Evolutionary conservation across 345 rosid species (phyloP), one percentile per base, ranked within the genome.

Genomic region (Heritiera fomes): DNA sequence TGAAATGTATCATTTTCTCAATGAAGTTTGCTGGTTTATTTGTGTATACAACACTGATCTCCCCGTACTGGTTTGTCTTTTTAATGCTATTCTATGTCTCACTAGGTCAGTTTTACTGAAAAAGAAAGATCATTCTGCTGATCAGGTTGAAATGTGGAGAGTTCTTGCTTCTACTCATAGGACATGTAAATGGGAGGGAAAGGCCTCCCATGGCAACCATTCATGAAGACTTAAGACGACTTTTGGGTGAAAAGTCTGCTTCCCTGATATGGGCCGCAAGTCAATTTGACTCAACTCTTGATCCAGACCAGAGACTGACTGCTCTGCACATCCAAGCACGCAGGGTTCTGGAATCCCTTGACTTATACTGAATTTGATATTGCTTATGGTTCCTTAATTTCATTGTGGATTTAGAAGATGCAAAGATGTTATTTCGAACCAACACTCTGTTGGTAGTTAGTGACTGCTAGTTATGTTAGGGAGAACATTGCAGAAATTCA

Each of bases 221-320:
- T 79, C 92, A 96, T 49, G 97, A 96, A 78, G 98, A 96, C 68
- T 64, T 96, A 59, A 90, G 90, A 80, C 95, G 89, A 40, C 93
- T 94, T 81, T 85, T 96, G 8, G 98, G 99, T 83, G 98, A 96
- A 88, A 89, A 90, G 77, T 92, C 94, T 0, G 98, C 99, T 14
- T 92, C 99, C 65, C 82, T 94, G 82, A 89, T 96, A 86, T 96
- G 98, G 99, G 97, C 98, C 11, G 98, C 97, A 28, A 93, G 97
- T 85, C 98, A 93, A 73, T 91, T 91, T 50, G 97, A 93, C 62
- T 91, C 97, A 60, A 91, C 97, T 68, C 86, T 93, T 50, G 93
- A 91, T 81, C 95, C 97, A 4, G 94, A 90, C 45, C 97, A 95
- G 87, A 87, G 97, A 84, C 82, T 96, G 68, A 88, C 88, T 38